Conservation (phyloP, 371 early-diverging fungal genomes). For the Parasitella parasitica region DNA sequence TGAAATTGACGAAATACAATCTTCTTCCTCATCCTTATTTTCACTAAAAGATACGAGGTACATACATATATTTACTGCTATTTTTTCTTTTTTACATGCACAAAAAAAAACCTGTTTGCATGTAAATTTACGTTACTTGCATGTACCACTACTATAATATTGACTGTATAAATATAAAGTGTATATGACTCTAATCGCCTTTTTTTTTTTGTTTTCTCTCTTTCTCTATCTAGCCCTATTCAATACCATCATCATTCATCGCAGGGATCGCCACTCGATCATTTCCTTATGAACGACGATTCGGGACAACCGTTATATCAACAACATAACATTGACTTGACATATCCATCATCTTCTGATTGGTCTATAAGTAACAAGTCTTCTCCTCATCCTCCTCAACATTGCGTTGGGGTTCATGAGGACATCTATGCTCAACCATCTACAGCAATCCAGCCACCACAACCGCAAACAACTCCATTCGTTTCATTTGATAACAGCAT, state of each 20-base stretch:
- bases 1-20: constrained; percentile 8
- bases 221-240: not conserved
- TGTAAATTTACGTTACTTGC: not conserved
- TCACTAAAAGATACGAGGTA: constrained; percentile 1
- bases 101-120: constrained; percentile 4
- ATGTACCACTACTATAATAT: not conserved
- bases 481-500: not conserved
- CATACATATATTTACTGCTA: not conserved
- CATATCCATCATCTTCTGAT: constrained; percentile 1
- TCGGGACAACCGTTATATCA: not conserved
- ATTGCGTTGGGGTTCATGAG: not conserved
- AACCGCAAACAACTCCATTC: not conserved
- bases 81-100: not conserved
- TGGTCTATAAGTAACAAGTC: constrained; percentile 6
- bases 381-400: not conserved
- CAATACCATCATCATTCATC: not conserved
- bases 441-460: not conserved
- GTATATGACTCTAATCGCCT: too few species aligned
- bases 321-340: not conserved
- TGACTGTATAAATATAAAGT: not conserved
- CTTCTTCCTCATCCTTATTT: constrained; percentile 5
- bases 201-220: not conserved
- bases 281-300: constrained; percentile 8
- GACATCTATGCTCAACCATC: not conserved
- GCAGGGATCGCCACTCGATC: not conserved